Base-by-base conservation (phyloP, 257 asterid species). In the Nicotiana sylvestris region DNA sequence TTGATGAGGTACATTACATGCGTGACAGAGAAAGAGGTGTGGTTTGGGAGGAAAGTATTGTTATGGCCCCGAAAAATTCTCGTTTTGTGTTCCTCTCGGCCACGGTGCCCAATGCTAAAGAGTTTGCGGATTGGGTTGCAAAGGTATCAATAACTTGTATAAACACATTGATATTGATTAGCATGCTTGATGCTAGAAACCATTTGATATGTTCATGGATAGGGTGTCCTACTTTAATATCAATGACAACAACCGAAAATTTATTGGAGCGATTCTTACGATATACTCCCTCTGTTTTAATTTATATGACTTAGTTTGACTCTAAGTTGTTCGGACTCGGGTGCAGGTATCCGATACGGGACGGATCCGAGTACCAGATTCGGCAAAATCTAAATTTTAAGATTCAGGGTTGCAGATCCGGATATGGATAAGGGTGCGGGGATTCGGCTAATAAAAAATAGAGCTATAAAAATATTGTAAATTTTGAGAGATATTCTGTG, bases 1-100 rank as follows among this genome's bases (percentile, higher is more conserved):
- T 96, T 86, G 99, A 96, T 85, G 99, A 96, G 90, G 98, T 96
- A 85, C 99, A 96, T 88, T 96, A 96, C 90, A 96, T 94, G 98
- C 92, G 98, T 88, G 99, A 96, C 78, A 87, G 97, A 82, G 99
- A 96, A 87, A 90, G 99, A 83, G 98, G 99, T 62, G 99, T 96
- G 29, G 99, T 96, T 29, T 96, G 98, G 98, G 98, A 94, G 89
- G 99, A 96, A 86, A 94, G 98, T 85, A 95, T 93, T 82, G 97
- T 95, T 78, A 93, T 95, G 98, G 98, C 98, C 67, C 97, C 98
- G 5, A 92, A 89, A 92, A 94, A 94, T 80, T 89, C 99, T 15
- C 91, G 92, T 18, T 94, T 94, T 88, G 98, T 96, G 16, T 94
- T 96, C 85, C 96, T 96, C 81, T 96, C 98, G 29, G 98, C 99